Evolutionary conservation across 2,329 filamentous ascomycete species (phyloP).

Genomic region (Rhynchosporium secalis): DNA sequence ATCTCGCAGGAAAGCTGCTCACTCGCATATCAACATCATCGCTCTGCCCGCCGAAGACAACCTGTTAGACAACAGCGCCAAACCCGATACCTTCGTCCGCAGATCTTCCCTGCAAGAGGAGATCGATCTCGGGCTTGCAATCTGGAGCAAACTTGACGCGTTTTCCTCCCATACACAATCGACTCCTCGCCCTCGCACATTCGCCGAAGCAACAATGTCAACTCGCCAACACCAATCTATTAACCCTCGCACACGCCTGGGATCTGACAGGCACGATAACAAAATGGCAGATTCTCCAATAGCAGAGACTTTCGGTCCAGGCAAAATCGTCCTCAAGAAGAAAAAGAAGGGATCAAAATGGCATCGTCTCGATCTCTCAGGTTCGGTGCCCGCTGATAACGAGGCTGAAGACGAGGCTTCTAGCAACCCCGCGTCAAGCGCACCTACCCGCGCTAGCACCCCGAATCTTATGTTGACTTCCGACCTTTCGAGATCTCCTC

Average conservation of each 20-base stretch:
- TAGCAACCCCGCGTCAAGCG: conserved; percentile 14
- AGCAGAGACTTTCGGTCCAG: neutral
- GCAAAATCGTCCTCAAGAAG: conserved; percentile 9
- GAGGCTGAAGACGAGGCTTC: conserved; percentile 12
- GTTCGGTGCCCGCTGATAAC: conserved; percentile 1
- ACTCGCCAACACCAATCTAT: neutral
- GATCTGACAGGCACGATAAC: neutral
- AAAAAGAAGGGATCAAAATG: conserved; percentile 12
- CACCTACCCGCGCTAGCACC: conserved; percentile 12
- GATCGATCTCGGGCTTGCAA: conserved; percentile 15
- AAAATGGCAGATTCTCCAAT: neutral
- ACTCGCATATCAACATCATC: conserved; percentile 14
- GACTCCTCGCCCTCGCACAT: conserved; percentile 6
- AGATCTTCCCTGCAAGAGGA: conserved; percentile 12
- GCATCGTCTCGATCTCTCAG: conserved; percentile 15
- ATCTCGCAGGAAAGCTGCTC: neutral
- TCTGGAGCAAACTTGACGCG: conserved; percentile 5
- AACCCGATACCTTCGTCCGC: conserved; percentile 6
- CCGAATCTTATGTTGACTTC: neutral
- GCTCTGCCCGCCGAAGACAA: neutral
- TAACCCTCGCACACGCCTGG: neutral
- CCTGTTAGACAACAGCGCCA: neutral
- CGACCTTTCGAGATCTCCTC: neutral
- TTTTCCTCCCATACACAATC: neutral
- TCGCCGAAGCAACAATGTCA: conserved; percentile 14